phyloP scores from a whole-genome alignment of 371 early-diverging fungal genomes.

The Rhizopus stolonifer region DNA sequence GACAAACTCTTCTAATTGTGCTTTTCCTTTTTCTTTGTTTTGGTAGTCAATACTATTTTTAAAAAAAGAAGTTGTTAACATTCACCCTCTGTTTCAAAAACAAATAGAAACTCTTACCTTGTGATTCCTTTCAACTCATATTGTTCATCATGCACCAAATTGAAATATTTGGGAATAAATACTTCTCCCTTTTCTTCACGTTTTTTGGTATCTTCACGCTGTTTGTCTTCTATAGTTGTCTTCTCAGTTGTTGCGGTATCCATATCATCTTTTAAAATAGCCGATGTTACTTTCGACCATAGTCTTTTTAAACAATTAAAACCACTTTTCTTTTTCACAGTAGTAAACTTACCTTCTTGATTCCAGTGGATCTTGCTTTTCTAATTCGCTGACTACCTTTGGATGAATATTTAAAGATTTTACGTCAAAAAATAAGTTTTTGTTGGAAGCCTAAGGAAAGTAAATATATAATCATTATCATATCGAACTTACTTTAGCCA shows the following conservation, averaged over 20 bases:
- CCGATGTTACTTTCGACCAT: constrained; percentile 83
- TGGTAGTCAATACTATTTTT: constrained; percentile 25
- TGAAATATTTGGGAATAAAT: constrained; percentile 58
- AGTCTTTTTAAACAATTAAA: no score
- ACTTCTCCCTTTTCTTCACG: constrained; percentile 53
- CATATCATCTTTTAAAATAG: constrained; percentile 66
- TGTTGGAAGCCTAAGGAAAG: constrained; percentile 16
- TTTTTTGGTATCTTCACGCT: constrained; percentile 67
- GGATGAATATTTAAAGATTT: constrained; percentile 60
- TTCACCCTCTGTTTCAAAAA: no score
- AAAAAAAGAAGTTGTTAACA: no score
- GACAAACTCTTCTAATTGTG: constrained; percentile 11
- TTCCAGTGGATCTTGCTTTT: constrained; percentile 80
- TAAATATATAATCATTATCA: no score
- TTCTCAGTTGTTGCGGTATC: constrained; percentile 84
- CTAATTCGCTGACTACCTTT: constrained; percentile 71
- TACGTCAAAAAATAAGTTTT: constrained; percentile 70
- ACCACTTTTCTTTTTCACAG: no score
- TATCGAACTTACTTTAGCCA: constrained; percentile 27
- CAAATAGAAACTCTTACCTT: constrained; percentile 8
- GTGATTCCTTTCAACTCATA: constrained; percentile 26
- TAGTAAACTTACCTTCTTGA: constrained; percentile 79
- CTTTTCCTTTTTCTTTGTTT: constrained; percentile 19
- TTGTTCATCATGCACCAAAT: constrained; percentile 27
- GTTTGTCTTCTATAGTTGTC: constrained; percentile 79